phyloP scores from a whole-genome alignment of 192 early-diverging fungal genomes.

The Backusella luteola region DNA sequence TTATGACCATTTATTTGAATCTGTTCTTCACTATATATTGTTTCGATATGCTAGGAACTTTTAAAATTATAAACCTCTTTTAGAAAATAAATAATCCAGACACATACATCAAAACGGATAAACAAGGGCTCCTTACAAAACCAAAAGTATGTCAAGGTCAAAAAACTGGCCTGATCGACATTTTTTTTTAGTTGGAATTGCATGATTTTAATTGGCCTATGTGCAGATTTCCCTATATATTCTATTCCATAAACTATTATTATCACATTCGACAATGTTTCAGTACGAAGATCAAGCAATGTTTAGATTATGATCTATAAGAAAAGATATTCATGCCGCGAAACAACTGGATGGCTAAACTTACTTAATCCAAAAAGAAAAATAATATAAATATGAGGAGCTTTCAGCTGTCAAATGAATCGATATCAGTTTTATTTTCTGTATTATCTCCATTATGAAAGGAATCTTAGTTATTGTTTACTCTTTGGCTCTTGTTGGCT shows the following conservation, averaged over 20 bases:
- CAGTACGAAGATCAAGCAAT: not conserved
- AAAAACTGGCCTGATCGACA: not conserved
- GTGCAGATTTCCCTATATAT: not conserved
- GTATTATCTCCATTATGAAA: not conserved
- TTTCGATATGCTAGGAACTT: not conserved
- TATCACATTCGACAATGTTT: not conserved
- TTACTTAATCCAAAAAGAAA: not conserved
- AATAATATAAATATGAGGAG: not conserved
- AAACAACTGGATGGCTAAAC: not conserved
- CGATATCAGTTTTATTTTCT: not conserved
- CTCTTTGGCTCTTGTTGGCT: not conserved
- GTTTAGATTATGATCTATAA: not conserved
- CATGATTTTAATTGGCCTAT: not conserved
- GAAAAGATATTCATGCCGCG: not conserved
- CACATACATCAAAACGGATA: not conserved
- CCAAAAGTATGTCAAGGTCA: not conserved
- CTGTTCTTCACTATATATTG: not conserved
- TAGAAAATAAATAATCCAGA: not conserved
- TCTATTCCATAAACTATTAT: not conserved
- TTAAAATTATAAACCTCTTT: not conserved
- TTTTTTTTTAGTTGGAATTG: not conserved
- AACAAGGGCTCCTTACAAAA: not conserved
- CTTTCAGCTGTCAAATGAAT: not conserved
- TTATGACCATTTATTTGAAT: not conserved
- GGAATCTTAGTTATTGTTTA: not conserved